These are phyloP conservation scores for Hordeum marinum DNA, from an alignment of 176 grass and related monocot genomes.

Conservation along the genomic window DNA sequence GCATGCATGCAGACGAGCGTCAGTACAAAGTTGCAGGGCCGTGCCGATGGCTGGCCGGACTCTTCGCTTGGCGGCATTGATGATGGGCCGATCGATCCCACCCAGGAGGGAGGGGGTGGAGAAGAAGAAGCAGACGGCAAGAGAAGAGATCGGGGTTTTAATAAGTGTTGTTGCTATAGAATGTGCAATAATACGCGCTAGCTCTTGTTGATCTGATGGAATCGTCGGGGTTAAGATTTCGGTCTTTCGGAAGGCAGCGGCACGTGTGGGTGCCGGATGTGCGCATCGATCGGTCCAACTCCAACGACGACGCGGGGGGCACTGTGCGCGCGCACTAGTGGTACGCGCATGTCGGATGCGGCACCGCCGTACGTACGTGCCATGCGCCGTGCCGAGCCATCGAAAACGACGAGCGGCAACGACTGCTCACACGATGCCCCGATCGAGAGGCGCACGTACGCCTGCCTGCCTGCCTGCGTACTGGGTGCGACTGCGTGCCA, in stretches of 20 bases:
- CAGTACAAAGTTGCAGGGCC: conserved; percentile 8
- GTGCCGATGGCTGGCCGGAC: not conserved
- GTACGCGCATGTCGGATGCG: not conserved
- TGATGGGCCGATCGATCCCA: not conserved
- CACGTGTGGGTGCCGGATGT: not conserved
- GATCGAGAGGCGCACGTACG: not conserved
- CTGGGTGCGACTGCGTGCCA: too few relatives aligned
- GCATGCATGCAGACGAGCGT: conserved; percentile 21
- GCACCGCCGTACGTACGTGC: not conserved
- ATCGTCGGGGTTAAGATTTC: not conserved
- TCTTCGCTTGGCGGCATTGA: conserved; percentile 20
- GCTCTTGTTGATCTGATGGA: not conserved
- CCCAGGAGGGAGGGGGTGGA: not conserved
- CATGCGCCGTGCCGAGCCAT: conserved; percentile 20
- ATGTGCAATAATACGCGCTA: not conserved
- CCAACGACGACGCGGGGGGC: not conserved
- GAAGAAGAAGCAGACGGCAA: not conserved
- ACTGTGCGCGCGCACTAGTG: not conserved
- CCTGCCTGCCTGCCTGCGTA: too few relatives aligned
- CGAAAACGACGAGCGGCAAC: conserved; percentile 17
- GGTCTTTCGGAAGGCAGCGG: not conserved
- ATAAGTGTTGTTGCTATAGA: not conserved
- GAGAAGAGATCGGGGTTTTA: not conserved
- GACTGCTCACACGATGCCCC: not conserved
- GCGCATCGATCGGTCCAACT: not conserved